Conservation (phyloP, 441 rosid species). For the Adansonia gregorii region DNA sequence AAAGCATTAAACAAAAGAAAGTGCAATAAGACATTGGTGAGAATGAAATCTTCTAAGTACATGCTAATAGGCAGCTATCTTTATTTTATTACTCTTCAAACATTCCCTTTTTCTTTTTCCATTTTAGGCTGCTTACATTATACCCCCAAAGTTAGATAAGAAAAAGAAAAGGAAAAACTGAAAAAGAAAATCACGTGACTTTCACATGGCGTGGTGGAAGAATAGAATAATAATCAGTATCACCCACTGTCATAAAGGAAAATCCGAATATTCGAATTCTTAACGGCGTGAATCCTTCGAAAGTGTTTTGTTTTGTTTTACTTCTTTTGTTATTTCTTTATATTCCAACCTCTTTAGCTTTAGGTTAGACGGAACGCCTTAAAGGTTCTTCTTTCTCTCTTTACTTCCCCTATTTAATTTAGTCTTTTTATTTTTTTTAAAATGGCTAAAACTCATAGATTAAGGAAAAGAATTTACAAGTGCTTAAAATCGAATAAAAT, state of each 20-base stretch:
- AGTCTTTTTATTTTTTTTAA: too few species aligned
- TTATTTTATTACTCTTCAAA: conserved; percentile 14
- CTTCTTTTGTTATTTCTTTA: too few species aligned
- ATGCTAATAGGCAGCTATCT: conserved; percentile 18
- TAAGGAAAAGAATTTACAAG: too few species aligned
- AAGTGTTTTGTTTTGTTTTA: not conserved
- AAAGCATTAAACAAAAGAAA: not conserved
- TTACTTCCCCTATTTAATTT: too few species aligned
- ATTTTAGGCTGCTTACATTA: not conserved
- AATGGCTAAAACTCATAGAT: too few species aligned
- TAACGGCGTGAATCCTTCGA: not conserved
- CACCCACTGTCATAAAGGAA: not conserved
- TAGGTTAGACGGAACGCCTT: too few species aligned
- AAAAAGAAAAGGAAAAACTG: not conserved
- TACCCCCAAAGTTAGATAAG: conserved; percentile 14
- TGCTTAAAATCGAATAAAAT: too few species aligned
- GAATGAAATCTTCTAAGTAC: not conserved
- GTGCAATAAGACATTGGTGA: not conserved
- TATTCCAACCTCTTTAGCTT: not conserved
- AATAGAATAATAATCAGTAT: not conserved
- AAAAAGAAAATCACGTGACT: not conserved
- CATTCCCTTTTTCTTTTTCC: not conserved
- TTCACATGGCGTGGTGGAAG: conserved; percentile 2
- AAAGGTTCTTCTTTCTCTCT: too few species aligned
- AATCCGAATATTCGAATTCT: conserved; percentile 21